phyloP scores from a whole-genome alignment of 1,139 yeast genomes.

The Hemisphaericaspora lyxosophila region DNA sequence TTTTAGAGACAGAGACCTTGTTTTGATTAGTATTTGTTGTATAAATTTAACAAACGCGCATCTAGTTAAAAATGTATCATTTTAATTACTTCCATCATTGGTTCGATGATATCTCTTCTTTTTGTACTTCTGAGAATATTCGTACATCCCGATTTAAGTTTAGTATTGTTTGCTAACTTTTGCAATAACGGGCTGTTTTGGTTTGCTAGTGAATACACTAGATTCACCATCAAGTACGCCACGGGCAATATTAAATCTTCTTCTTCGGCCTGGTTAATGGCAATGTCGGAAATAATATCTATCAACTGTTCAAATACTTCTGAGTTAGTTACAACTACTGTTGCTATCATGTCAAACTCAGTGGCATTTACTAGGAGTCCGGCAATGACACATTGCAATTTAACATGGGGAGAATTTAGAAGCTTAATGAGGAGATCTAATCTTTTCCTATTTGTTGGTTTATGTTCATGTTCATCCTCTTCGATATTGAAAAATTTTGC shows the following conservation, averaged over 20 bases:
- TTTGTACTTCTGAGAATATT: slow-evolving; percentile 14
- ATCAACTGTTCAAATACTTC: slow-evolving; percentile 26
- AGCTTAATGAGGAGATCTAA: slow-evolving; percentile 39
- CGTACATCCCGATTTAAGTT: slow-evolving; percentile 22
- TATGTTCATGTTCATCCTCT: slow-evolving; percentile 19
- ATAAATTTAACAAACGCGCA: no score
- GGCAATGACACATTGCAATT: slow-evolving; percentile 42
- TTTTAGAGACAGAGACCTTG: slow-evolving; percentile 24
- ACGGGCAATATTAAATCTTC: slow-evolving; percentile 37
- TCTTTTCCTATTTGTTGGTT: slow-evolving; percentile 27
- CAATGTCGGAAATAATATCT: slow-evolving; percentile 21
- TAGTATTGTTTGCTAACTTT: slow-evolving; percentile 14
- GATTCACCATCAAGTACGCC: slow-evolving; percentile 31
- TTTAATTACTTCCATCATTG: slow-evolving; percentile 22
- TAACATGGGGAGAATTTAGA: slow-evolving; percentile 36
- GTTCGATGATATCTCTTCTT: slow-evolving; percentile 20
- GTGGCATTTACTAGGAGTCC: slow-evolving; percentile 53
- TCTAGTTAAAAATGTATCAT: slow-evolving; percentile 15
- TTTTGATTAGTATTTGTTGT: no score
- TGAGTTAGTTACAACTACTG: slow-evolving; percentile 26
- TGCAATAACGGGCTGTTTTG: slow-evolving; percentile 8
- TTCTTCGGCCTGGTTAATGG: slow-evolving; percentile 28
- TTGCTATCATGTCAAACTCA: slow-evolving; percentile 46
- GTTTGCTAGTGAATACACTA: slow-evolving; percentile 27
- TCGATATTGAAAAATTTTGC: slow-evolving; percentile 52